Evolutionary conservation across 768 basidiomycete genomes (phyloP), one percentile per base, ranked within the genome.

Genomic region (Pisolithus microcarpus): DNA sequence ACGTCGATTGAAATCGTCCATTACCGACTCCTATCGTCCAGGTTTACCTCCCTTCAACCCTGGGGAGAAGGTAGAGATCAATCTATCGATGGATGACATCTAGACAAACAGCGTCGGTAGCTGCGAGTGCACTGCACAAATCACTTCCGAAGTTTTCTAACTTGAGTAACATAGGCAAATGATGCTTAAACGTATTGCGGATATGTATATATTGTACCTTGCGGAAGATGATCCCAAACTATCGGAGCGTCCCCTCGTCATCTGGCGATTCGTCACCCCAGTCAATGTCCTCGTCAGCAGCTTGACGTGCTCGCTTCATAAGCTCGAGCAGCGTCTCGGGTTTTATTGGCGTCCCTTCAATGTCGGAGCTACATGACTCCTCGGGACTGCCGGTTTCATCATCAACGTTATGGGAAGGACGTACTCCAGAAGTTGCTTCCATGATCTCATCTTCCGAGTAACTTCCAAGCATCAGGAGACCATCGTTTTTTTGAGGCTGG

Each of bases 21-120:
- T 44, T 18, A 38, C 50, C 57, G 48, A 56, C 24, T 30, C 54
- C 36, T 28, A 38, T n/a, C 11, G 28, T 39, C n/a, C 59, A 97
- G 95, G 96, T 58, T 78, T 98, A 26, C 96, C 96, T 43, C 91
- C 95, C 11, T 98, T 99, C 75, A 89, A 95, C 68, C 95, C 96
- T 2, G 96, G 96, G 50, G 92, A 98, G 74, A 95, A 97, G 73
- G 92, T 99, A 24, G 85, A 91, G 74, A 89, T 94, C 53, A 80
- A 87, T 62, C 77, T 93, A 54, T 80, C 78, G 46, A 89, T 88
- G 84, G 92, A 94, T 66, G 92, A 96, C 67, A 80, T 93, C 54
- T 95, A 69, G 72, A 49, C 24, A 38, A 15, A 26, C 43, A 26
- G 28, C 18, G 13, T 11, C 46, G 36, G 18, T n/a, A 45, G 48